Evolutionary conservation across 768 basidiomycete species (phyloP), one percentile per base, ranked within the genome.

Genomic region (Chalciporus chontae): DNA sequence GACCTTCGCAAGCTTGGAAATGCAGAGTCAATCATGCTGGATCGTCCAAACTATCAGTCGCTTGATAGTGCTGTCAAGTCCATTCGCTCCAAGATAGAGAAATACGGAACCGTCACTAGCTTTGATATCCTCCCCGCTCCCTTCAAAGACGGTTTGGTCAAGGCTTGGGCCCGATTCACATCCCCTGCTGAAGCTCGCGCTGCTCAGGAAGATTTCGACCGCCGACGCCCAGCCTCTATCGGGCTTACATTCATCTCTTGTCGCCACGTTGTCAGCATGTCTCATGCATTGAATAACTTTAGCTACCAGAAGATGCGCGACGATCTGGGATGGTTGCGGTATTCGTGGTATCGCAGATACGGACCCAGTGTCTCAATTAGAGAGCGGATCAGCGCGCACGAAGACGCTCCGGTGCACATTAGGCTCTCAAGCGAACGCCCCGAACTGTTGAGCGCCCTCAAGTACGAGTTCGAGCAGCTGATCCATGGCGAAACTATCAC

Each of bases 401-500:
- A 53, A 2, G 47, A 56, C 13, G 24, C 43, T 0, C 61, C 67
- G 0, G 71, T 75, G 17, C 36, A 50, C 9, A 63, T 89, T 42
- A 78, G 70, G 50, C 52, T 90, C 1, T 75, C 71, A 2, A 78
- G 80, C 0, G 74, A 78, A 11, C 73, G 75, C 10, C 57, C 77
- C 10, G 73, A 73, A 45, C 67, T 77, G 7, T 62, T 91, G 2
- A 77, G 78, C 0, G 64, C 63, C 36, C 72, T 87, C 45, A 89
- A 87, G 57, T 62, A 69, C 3, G 73, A 81, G 53, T 73, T 88
- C 18, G 85, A 87, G 59, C 72, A 71, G n/a, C 69, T 84, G 10
- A 59, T 85, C 0, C 77, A 73, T 3, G 87, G 88, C 1, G 84
- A 90, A 54, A 67, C 76, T 3, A 62, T 87, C 29, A 72, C 66